These are phyloP conservation scores for Mycena filopes DNA, from an alignment of 768 basidiomycete genomes.

Conservation along the genomic window DNA sequence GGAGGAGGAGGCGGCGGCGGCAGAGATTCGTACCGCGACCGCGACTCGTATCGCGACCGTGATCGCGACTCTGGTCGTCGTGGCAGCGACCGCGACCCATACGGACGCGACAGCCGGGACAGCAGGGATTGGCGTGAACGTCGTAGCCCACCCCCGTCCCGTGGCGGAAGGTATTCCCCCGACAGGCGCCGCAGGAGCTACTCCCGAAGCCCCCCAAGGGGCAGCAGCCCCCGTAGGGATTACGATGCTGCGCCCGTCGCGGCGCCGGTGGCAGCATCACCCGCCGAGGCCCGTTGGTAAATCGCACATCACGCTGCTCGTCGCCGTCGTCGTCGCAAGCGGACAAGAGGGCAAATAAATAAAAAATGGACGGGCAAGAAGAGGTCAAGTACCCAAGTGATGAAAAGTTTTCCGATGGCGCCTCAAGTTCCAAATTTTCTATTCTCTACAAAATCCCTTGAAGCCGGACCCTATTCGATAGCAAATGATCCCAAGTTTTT, in stretches of 20 bases:
- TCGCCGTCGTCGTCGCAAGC: slow-evolving; percentile 39
- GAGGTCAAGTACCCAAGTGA: slow-evolving; percentile 49
- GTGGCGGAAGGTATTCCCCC: slow-evolving; percentile 78
- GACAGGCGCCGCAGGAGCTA: slow-evolving; percentile 82
- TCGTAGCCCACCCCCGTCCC: slow-evolving; percentile 74
- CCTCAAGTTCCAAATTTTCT: slow-evolving; percentile 62
- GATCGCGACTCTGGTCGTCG: slow-evolving; percentile 64
- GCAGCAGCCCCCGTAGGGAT: slow-evolving; percentile 65
- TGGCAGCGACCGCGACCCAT: slow-evolving; percentile 67
- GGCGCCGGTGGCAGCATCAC: slow-evolving; percentile 43
- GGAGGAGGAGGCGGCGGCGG: slow-evolving; percentile 46
- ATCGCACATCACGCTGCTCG: slow-evolving; percentile 41
- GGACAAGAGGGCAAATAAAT: slow-evolving; percentile 48
- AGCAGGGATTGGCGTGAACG: slow-evolving; percentile 83
- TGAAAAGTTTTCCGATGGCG: slow-evolving; percentile 57
- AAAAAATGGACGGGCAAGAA: slow-evolving; percentile 52
- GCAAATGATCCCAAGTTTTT: slow-evolving; percentile 64
- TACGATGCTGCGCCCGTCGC: slow-evolving; percentile 52
- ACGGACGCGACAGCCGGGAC: slow-evolving; percentile 77
- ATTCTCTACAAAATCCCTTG: slow-evolving; percentile 57
- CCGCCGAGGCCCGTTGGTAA: slow-evolving; percentile 70
- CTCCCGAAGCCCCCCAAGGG: slow-evolving; percentile 83
- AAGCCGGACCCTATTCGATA: slow-evolving; percentile 66
- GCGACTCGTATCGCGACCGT: slow-evolving; percentile 51
- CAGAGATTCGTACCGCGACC: slow-evolving; percentile 45